Base-by-base conservation (phyloP, 2,329 filamentous ascomycete genomes). In the Samsoniella hepiali region DNA sequence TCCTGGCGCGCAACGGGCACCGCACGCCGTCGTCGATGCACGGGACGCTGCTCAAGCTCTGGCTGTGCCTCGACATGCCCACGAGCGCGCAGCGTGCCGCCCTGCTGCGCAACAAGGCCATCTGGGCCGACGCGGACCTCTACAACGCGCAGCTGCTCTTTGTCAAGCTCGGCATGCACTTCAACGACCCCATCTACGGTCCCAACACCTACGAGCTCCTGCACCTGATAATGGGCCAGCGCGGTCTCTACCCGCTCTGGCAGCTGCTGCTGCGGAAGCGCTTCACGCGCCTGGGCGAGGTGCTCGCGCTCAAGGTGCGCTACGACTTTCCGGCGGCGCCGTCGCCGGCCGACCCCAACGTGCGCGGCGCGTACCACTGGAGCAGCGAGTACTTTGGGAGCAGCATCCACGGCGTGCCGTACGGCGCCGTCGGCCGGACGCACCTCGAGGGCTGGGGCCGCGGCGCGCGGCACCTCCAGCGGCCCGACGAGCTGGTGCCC, bases 61-160 rank as follows among this genome's bases (percentile, higher is more conserved):
- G 91, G 91, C 81, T 90, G 58, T 70, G 91, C 40, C 86, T 92
- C 78, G 90, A 93, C 69, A 76, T 88, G 4, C 77, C 84, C 0
- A 86, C 84, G 15, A 88, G 81, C 57, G 69, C 67, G 0, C 77
- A 82, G 15, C 85, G 91, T 1, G 74, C 80, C 6, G 77, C 77
- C 1, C 76, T 88, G 6, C 72, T 91, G 5, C 78, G 77, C 36
- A 85, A 85, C 71, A 59, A 61, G 10, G 67, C 69, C 0, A 78
- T 88, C 55, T 89, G 89, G 81, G 77, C 81, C 10, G 77, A 88
- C 63, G 65, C 72, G 4, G 86, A 91, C 69, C 73, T 95, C 10
- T 83, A 85, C 70, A 79, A 84, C 58, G 80, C 84, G 3, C 84
- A 87, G 51, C 74, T 88, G 64, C 88, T 94, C 76, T 78, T 91